These are phyloP conservation scores for Xylaria sp. DNA, from an alignment of 2,329 filamentous ascomycete genomes.

Conservation along the genomic window DNA sequence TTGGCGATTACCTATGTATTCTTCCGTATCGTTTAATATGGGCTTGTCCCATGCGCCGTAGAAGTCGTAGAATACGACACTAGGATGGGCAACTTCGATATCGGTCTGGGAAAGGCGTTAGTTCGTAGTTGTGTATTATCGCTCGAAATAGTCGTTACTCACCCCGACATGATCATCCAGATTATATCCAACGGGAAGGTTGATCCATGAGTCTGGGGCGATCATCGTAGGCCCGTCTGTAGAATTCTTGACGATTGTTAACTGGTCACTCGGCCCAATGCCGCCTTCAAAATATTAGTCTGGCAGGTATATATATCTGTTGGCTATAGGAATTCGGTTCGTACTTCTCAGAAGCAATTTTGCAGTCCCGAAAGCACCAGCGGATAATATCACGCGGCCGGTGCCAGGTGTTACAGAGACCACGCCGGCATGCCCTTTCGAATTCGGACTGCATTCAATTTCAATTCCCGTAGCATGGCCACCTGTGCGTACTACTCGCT, in stretches of 20 bases:
- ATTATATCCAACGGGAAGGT: conserved; percentile 69
- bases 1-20: conserved; percentile 56
- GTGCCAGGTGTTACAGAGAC: conserved; percentile 68
- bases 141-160: conserved; percentile 17
- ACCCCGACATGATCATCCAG: conserved; percentile 66
- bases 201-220: conserved; percentile 62
- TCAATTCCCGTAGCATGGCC: conserved; percentile 74
- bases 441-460: conserved; percentile 63
- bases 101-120: conserved; percentile 53
- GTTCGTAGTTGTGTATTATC: conserved; percentile 16
- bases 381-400: conserved; percentile 75
- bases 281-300: conserved; percentile 54
- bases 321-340: conserved; percentile 5
- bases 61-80: conserved; percentile 71
- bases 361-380: conserved; percentile 75
- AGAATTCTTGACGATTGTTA: conserved; percentile 63
- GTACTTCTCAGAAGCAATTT: conserved; percentile 74
- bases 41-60: conserved; percentile 68
- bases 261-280: conserved; percentile 72
- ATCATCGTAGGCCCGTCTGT: conserved; percentile 64
- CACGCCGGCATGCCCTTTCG: conserved; percentile 66
- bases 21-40: conserved; percentile 55
- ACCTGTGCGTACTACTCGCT: conserved; percentile 71
- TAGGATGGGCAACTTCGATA: conserved; percentile 57
- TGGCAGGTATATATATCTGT: not conserved